Evolutionary conservation across 139 green algal genomes (phyloP).

Genomic region (Chlamydomonas schloesseri): DNA sequence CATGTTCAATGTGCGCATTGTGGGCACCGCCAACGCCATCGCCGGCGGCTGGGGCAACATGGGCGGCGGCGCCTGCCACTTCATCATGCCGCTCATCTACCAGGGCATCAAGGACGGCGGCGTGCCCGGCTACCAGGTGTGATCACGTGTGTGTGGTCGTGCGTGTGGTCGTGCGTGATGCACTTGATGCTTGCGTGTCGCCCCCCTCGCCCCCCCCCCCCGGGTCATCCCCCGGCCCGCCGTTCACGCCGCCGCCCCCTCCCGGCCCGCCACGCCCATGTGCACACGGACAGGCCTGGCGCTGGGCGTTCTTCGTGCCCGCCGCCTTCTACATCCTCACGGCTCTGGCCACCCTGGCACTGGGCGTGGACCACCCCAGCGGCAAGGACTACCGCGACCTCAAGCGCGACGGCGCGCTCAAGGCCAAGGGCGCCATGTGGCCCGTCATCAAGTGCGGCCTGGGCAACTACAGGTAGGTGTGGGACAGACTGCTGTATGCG

Average conservation of each 20-base stretch:
- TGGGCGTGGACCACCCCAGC: conserved; percentile 35
- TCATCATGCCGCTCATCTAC: conserved; percentile 95
- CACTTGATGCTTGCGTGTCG: too few species aligned
- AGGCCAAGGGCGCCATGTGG: conserved; percentile 70
- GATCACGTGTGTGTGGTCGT: background rate
- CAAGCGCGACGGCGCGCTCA: conserved; percentile 79
- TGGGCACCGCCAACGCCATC: conserved; percentile 92
- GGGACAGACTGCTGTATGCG: too few species aligned
- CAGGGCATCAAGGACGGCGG: conserved; percentile 44
- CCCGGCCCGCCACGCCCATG: too few species aligned
- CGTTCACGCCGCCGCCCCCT: too few species aligned
- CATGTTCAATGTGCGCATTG: conserved; percentile 93
- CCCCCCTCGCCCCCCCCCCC: too few species aligned
- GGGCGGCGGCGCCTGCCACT: conserved; percentile 88
- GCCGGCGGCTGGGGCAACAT: conserved; percentile 91
- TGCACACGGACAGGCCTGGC: conserved; percentile 39
- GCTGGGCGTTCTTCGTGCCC: conserved; percentile 88
- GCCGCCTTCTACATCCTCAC: conserved; percentile 79
- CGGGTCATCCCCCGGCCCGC: too few species aligned
- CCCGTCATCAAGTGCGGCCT: conserved; percentile 77
- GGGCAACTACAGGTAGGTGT: conserved; percentile 84
- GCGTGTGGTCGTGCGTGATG: background rate
- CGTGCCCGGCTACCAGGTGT: conserved; percentile 41
- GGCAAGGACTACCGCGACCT: conserved; percentile 80
- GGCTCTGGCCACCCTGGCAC: conserved; percentile 71